A percentile compares a stretch with the other conserved stretches of the same genome.
These are phyloP conservation scores for Paramecium primaurelia DNA, from an alignment of 73 alveolate genomes.

Conservation along the genomic window DNA sequence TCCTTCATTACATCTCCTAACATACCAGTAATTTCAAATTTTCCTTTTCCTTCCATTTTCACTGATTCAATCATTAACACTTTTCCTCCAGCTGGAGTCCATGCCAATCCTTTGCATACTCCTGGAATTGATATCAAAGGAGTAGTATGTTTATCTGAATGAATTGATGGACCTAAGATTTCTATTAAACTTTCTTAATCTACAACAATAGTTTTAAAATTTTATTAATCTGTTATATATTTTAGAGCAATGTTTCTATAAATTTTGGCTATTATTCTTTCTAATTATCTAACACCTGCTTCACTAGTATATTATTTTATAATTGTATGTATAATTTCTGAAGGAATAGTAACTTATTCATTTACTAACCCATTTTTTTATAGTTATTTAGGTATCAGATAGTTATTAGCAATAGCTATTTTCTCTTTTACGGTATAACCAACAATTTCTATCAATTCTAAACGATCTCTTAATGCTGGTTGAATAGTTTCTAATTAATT, in stretches of 20 bases:
- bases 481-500: conserved; percentile 83
- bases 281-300: conserved; percentile 86
- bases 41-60: conserved; percentile 74
- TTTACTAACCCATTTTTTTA: conserved; percentile 76
- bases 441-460: conserved; percentile 89
- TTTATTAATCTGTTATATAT: conserved; percentile 51
- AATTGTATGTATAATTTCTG: conserved; percentile 61
- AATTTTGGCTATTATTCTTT: conserved; percentile 77
- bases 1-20: conserved; percentile 92
- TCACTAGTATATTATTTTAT: conserved; percentile 77
- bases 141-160: conserved; percentile 60
- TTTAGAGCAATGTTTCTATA: conserved; percentile 80
- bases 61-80: conserved; percentile 80
- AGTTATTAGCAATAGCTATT: conserved; percentile 79
- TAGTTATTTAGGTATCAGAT: conserved; percentile 87
- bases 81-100: conserved; percentile 87
- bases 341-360: conserved; percentile 57
- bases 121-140: conserved; percentile 83
- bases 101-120: conserved; percentile 84
- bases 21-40: conserved; percentile 83
- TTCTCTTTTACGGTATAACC: conserved; percentile 88
- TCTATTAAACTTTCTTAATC: conserved; percentile 67
- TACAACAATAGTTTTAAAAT: conserved; percentile 36
- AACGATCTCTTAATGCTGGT: conserved; percentile 89
- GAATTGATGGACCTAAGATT: conserved; percentile 77